These are phyloP conservation scores for Kuraishia piskuri DNA, from an alignment of 805 yeast species.

Conservation along the genomic window DNA sequence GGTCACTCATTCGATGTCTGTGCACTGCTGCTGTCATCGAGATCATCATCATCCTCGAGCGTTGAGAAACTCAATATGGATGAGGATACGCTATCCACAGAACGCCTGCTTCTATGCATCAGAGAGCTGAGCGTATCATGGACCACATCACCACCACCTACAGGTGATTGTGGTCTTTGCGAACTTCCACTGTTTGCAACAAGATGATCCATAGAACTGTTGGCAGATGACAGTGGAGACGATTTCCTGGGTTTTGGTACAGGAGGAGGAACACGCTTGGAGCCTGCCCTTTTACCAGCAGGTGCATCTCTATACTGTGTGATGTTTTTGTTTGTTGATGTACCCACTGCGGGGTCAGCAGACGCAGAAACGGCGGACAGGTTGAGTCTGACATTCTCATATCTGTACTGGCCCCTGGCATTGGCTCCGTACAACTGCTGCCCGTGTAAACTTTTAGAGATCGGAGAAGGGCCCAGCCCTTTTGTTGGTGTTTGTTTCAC, in stretches of 20 bases:
- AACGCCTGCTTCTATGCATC: neutral
- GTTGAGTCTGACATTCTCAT: neutral
- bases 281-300: neutral
- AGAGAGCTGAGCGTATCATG: slow-evolving; percentile 2
- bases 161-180: neutral
- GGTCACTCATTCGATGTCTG: neutral
- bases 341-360: neutral
- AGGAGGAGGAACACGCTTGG: slow-evolving; percentile 1
- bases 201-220: neutral
- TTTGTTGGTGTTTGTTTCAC: neutral
- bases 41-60: neutral
- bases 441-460: neutral
- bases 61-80: slow-evolving; percentile 1
- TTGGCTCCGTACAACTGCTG: slow-evolving; percentile 1
- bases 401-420: neutral
- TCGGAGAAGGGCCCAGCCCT: neutral
- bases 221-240: neutral
- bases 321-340: neutral
- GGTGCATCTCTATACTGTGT: neutral
- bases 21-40: neutral
- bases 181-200: neutral
- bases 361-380: neutral
- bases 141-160: neutral
- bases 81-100: neutral
- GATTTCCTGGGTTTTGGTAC: slow-evolving; percentile 1